phyloP scores from a whole-genome alignment of 2,329 filamentous ascomycete species.

The Sphaerulina vaccinii region DNA sequence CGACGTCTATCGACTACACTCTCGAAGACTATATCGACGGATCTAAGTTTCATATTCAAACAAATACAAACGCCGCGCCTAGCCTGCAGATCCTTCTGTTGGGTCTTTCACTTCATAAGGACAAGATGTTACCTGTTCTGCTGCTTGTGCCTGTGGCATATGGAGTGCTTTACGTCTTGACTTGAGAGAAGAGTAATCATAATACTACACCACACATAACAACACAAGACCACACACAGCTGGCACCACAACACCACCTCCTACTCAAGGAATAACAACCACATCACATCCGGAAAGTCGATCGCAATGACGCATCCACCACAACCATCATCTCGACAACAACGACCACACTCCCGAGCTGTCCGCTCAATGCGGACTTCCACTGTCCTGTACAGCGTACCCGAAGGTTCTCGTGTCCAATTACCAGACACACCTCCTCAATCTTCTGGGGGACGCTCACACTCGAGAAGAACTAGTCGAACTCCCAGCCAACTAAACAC shows the following conservation, averaged over 20 bases:
- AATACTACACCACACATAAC: not conserved
- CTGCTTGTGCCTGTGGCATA: slow-evolving; percentile 20
- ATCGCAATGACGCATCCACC: not conserved
- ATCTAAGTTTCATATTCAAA: not conserved
- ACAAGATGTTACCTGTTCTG: slow-evolving; percentile 17
- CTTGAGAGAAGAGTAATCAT: slow-evolving; percentile 8
- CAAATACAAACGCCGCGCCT: not conserved
- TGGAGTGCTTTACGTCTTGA: slow-evolving; percentile 20
- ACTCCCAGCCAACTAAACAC: slow-evolving; percentile 8
- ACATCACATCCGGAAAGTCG: not conserved
- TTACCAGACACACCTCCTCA: not conserved
- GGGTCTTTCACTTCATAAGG: not conserved
- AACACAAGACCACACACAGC: not conserved
- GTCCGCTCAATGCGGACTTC: slow-evolving; percentile 7
- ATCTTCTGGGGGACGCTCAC: not conserved
- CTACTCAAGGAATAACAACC: not conserved
- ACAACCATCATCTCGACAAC: not conserved
- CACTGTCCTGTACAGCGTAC: slow-evolving; percentile 7
- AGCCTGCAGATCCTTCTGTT: not conserved
- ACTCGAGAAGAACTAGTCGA: not conserved
- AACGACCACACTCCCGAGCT: not conserved
- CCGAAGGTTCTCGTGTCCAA: slow-evolving; percentile 1
- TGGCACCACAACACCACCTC: not conserved
- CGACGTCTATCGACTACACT: not conserved
- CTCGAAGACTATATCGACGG: not conserved